phyloP scores from a whole-genome alignment of 1,284 basidiomycete species.

The Neonothopanus nambi region DNA sequence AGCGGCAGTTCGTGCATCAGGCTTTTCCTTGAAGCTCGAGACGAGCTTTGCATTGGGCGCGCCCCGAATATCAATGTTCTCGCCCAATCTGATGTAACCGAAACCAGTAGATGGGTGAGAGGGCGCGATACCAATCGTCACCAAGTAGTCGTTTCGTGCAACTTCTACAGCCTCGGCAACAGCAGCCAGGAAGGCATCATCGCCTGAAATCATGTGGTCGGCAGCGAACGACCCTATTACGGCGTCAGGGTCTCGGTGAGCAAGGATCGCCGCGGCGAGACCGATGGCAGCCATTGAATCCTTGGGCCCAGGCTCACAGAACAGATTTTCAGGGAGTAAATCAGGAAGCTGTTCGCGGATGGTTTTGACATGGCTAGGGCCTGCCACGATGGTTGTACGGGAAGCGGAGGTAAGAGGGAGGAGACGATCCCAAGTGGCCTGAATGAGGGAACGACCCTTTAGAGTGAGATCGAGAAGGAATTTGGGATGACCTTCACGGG shows the following conservation, averaged over 20 bases:
- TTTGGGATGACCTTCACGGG: conserved; percentile 80
- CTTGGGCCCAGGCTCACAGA: conserved; percentile 81
- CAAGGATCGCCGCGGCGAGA: conserved; percentile 80
- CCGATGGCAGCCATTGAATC: conserved; percentile 87
- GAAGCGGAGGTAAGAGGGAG: conserved; percentile 67
- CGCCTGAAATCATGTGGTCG: conserved; percentile 86
- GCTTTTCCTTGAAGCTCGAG: conserved; percentile 83
- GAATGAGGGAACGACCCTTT: conserved; percentile 79
- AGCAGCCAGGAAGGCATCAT: conserved; percentile 79
- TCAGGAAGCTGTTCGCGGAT: conserved; percentile 78
- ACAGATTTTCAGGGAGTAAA: conserved; percentile 60
- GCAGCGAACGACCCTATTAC: conserved; percentile 84
- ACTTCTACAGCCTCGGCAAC: conserved; percentile 82
- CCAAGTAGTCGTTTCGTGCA: conserved; percentile 72
- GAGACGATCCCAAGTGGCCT: conserved; percentile 84
- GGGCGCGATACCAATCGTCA: conserved; percentile 84
- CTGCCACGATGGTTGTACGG: conserved; percentile 78
- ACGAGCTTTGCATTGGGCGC: conserved; percentile 80
- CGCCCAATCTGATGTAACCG: conserved; percentile 80
- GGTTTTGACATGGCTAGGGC: conserved; percentile 67
- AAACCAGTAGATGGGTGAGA: conserved; percentile 84
- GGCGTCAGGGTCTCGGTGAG: conserved; percentile 70
- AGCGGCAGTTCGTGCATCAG: conserved; percentile 80
- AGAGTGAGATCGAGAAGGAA: conserved; percentile 82
- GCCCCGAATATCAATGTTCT: conserved; percentile 59